Evolutionary conservation across 805 yeast species (phyloP), one percentile per base, ranked within the genome.

Genomic region (Metschnikowia corniflorae): DNA sequence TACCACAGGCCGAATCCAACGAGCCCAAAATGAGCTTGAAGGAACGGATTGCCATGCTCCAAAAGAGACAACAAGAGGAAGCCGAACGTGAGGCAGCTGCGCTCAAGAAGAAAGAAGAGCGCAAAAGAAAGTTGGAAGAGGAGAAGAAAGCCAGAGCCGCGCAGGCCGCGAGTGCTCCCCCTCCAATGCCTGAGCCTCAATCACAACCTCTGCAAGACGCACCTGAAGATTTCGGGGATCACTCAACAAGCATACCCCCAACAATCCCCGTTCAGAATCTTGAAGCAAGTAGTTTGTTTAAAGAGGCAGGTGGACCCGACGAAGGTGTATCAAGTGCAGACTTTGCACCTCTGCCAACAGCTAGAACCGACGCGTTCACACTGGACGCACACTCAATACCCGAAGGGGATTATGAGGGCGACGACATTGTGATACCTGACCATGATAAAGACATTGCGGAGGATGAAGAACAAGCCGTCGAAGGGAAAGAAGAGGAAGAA

Each of bases 31-130:
- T 88, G 66, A 82, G 94, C 39, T 67, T 91, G 50, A 83, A 83
- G 55, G 97, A 93, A 50, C 74, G 97, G 47, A 87, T 91, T 55
- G 86, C 87, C 5, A 52, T 86, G 52, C 68, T 91, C 33, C 95
- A 89, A 57, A 77, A 86, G 53, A 79, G 80, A 40, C 96, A 86
- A 54, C 77, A 75, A 41, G 84, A 83, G 53, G 94, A 86, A 50
- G 85, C 82, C 15, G 91, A 82, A 42, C 67, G 78, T 39, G 89
- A 78, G 46, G 82, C 78, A 3, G 75, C 74, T 3, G 77, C 81
- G 6, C 47, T 71, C 52, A 73, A 70, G 48, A 73, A 71, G 51
- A 70, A 69, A 39, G 72, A 69, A 39, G 75, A 68, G 54, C 40
- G 72, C 55, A 77, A 76, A 54, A 68, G 62, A 46, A 64, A 68